phyloP scores from a whole-genome alignment of 805 yeast genomes.

The Blastobotrys attinorum region DNA sequence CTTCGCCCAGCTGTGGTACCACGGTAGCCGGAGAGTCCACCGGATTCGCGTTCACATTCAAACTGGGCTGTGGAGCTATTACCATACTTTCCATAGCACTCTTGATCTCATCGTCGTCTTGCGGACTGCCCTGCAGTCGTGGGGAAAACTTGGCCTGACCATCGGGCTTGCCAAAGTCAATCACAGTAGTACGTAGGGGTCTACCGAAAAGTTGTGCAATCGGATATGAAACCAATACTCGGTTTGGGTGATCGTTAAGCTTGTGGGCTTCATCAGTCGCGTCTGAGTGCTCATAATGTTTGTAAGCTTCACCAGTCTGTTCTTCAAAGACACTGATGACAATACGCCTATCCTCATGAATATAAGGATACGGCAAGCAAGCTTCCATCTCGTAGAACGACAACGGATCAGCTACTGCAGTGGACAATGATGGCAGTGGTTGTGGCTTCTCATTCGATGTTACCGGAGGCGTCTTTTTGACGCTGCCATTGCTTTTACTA shows the following conservation, averaged over 20 bases:
- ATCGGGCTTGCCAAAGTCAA: conserved; percentile 20
- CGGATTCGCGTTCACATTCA: no score
- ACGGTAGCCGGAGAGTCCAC: background rate
- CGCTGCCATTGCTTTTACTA: background rate
- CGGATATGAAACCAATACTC: no score
- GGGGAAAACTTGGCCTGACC: conserved; percentile 20
- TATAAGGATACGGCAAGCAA: conserved; percentile 21
- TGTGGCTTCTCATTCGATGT: background rate
- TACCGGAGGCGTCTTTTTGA: no score
- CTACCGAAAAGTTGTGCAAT: conserved; percentile 9
- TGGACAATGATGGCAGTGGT: no score
- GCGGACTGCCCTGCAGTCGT: conserved; percentile 1
- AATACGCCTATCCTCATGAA: conserved; percentile 20
- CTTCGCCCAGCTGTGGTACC: background rate
- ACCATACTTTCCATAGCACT: conserved; percentile 19
- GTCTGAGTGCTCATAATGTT: background rate
- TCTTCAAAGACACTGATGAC: conserved; percentile 5
- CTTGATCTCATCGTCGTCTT: conserved; percentile 10
- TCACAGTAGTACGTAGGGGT: conserved; percentile 5
- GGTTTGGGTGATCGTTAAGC: no score
- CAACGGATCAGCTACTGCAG: conserved; percentile 18
- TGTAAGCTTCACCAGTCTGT: background rate
- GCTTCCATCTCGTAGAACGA: conserved; percentile 22
- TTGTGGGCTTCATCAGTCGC: conserved; percentile 3
- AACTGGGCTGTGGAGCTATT: background rate